Percentiles rank a stretch among this genome's conserved stretches.
Evolutionary conservation across 2,329 filamentous ascomycete species (phyloP).

Genomic region (Neofusicoccum sp.): DNA sequence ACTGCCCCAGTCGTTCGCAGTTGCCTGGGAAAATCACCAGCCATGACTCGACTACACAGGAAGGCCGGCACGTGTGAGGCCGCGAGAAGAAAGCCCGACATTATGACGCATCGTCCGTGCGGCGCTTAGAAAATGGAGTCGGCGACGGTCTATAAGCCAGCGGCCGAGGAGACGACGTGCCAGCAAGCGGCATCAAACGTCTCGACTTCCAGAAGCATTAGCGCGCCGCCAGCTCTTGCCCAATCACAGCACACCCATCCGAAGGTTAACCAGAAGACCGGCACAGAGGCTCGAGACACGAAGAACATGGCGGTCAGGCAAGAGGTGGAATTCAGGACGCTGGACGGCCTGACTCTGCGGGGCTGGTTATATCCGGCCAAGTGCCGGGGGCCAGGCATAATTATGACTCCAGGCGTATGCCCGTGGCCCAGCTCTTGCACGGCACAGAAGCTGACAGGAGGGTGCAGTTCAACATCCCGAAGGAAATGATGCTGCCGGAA

Average conservation of each 20-base stretch:
- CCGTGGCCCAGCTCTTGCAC: background rate
- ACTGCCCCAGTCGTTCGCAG: background rate
- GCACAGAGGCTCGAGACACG: no score
- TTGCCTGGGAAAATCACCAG: background rate
- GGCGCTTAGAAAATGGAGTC: background rate
- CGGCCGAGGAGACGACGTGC: background rate
- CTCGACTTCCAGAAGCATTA: background rate
- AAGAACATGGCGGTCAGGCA: background rate
- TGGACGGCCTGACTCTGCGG: constrained; percentile 41
- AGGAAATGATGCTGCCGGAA: constrained; percentile 35
- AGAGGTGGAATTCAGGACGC: constrained; percentile 42
- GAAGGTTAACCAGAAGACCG: no score
- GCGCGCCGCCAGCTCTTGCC: background rate
- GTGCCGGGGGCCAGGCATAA: constrained; percentile 27
- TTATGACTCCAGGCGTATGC: constrained; percentile 29
- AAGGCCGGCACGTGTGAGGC: background rate
- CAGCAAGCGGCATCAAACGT: background rate
- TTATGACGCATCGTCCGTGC: background rate
- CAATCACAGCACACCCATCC: background rate
- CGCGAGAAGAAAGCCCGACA: background rate
- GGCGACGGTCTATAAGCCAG: background rate
- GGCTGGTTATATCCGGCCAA: constrained; percentile 39
- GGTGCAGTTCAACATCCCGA: constrained; percentile 31
- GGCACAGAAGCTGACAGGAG: constrained; percentile 6
- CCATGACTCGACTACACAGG: background rate